Percentiles rank a stretch among this genome's conserved stretches.
Evolutionary conservation across 306 rosid genomes (phyloP).

Genomic region (Prosopis cineraria): DNA sequence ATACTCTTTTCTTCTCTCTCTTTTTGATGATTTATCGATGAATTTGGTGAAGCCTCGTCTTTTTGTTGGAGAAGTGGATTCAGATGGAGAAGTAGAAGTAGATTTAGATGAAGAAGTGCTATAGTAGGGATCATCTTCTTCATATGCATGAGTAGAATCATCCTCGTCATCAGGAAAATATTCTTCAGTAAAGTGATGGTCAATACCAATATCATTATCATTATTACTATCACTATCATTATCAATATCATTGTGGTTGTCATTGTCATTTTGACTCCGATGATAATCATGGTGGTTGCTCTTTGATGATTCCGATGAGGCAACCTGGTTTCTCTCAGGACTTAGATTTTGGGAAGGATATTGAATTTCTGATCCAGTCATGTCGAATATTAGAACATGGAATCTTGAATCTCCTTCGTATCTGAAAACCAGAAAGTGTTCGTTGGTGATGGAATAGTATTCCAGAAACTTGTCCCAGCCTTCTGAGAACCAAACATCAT

Average conservation of each 20-base stretch:
- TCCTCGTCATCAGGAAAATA: not conserved
- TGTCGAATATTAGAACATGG: conserved; percentile 27
- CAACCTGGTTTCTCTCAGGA: too few relatives aligned
- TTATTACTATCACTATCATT: too few relatives aligned
- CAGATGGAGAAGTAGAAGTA: not conserved
- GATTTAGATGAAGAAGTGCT: not conserved
- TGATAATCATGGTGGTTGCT: not conserved
- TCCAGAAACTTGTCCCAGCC: conserved; percentile 31
- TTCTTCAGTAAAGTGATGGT: not conserved
- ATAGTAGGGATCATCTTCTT: not conserved
- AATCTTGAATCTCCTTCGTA: conserved; percentile 36
- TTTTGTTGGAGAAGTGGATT: not conserved
- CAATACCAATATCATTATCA: not conserved
- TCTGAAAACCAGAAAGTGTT: conserved; percentile 30
- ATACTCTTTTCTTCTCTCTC: not conserved
- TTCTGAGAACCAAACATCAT: conserved; percentile 5
- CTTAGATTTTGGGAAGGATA: conserved; percentile 23
- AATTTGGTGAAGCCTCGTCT: conserved; percentile 3
- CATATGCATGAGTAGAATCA: not conserved
- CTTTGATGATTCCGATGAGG: not conserved
- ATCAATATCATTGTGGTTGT: too few relatives aligned
- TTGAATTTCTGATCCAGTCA: conserved; percentile 29
- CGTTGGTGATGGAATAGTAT: conserved; percentile 12
- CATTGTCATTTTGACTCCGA: not conserved
- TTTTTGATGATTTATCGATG: not conserved